Conservation (phyloP, 345 rosid species). For the Eucalyptus marginata region DNA sequence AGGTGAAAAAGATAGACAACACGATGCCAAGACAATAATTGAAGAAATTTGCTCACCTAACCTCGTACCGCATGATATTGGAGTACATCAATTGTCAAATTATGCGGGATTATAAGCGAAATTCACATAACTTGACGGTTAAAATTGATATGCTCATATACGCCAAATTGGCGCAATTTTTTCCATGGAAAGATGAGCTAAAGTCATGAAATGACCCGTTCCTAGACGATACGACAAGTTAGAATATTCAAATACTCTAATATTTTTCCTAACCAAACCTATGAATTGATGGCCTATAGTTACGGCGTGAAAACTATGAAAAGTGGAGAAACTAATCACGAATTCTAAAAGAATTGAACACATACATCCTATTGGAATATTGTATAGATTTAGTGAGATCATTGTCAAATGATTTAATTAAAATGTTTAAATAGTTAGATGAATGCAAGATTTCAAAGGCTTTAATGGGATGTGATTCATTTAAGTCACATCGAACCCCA, state of each 20-base stretch:
- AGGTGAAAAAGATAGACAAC: too few species aligned
- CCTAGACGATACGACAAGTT: accelerated
- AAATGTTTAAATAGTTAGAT: too few species aligned
- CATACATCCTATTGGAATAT: too few species aligned
- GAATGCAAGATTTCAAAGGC: neutral
- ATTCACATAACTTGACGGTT: too few species aligned
- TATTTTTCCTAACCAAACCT: neutral
- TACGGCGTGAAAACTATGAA: neutral
- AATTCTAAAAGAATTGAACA: too few species aligned
- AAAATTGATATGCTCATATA: too few species aligned
- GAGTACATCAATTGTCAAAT: too few species aligned
- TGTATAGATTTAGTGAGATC: neutral
- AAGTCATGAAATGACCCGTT: neutral
- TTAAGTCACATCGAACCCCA: neutral
- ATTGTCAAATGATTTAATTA: neutral
- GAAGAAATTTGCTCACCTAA: too few species aligned
- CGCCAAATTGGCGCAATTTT: neutral
- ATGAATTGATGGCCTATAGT: neutral
- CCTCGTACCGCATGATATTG: too few species aligned
- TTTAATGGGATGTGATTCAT: neutral
- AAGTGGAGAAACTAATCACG: neutral
- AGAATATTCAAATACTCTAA: neutral
- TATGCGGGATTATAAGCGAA: too few species aligned
- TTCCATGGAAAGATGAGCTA: neutral
- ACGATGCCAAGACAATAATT: too few species aligned